A percentile compares a stretch with the other conserved stretches of the same genome.
These are phyloP conservation scores for Neonectria punicea DNA, from an alignment of 2,329 filamentous ascomycete genomes.

Conservation along the genomic window DNA sequence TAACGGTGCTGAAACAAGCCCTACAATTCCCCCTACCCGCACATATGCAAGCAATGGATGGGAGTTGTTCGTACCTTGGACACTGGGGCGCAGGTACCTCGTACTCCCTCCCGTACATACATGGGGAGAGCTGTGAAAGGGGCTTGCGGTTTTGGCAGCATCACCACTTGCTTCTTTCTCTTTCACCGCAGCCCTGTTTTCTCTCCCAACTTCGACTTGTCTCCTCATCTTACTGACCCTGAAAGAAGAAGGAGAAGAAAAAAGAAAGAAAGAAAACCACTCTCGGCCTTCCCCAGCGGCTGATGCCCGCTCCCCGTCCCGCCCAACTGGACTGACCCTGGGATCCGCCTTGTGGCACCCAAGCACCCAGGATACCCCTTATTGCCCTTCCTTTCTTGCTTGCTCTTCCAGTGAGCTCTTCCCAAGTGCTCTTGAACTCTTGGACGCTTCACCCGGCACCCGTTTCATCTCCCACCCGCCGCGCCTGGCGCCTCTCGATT, in stretches of 20 bases:
- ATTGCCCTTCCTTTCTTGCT: too few species aligned
- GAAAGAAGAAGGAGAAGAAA: too few species aligned
- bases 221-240: not conserved
- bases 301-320: constrained; percentile 2
- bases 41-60: constrained; percentile 30
- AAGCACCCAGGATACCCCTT: not conserved
- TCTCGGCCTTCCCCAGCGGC: constrained; percentile 1
- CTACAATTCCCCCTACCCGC: constrained; percentile 36
- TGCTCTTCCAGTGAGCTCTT: not conserved
- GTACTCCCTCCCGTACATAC: not conserved
- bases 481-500: not conserved
- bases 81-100: not conserved
- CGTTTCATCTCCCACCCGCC: constrained; percentile 22
- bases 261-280: not conserved
- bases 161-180: not conserved
- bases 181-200: not conserved
- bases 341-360: not conserved
- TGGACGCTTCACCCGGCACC: not conserved
- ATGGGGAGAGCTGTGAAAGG: too few species aligned
- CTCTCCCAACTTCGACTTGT: not conserved
- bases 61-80: constrained; percentile 2
- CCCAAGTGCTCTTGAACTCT: not conserved
- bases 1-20: constrained; percentile 44
- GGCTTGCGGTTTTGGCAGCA: too few species aligned
- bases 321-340: constrained; percentile 9